Evolutionary conservation across 1,284 basidiomycete genomes (phyloP).

Genomic region (Naganishia liquefaciens): DNA sequence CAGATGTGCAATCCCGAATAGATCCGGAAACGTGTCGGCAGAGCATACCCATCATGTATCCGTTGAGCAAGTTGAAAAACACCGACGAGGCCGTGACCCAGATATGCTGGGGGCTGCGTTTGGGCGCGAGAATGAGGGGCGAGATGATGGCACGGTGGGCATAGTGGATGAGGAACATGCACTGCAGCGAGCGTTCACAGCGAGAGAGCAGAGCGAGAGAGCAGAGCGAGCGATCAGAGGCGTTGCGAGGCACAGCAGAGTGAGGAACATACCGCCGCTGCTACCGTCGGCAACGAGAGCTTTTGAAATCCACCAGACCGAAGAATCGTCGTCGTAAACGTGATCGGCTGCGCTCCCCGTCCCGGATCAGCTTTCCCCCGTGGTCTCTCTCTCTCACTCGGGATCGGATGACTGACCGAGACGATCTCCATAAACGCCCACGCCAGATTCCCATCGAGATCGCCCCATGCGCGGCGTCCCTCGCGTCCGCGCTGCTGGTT

Average conservation of each 20-base stretch:
- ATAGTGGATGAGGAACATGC: constrained; percentile 75
- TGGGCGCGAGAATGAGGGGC: constrained; percentile 73
- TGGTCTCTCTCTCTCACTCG: too few relatives aligned
- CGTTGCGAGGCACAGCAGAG: background rate
- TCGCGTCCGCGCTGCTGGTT: constrained; percentile 57
- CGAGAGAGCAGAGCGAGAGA: background rate
- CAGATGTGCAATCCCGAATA: too few relatives aligned
- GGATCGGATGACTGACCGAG: constrained; percentile 68
- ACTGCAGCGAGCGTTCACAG: constrained; percentile 20
- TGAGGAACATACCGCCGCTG: constrained; percentile 57
- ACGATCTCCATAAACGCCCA: constrained; percentile 86
- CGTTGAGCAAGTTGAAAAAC: constrained; percentile 73
- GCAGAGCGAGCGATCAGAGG: background rate
- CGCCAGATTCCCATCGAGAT: constrained; percentile 54
- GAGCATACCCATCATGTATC: constrained; percentile 68
- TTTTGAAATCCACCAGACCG: constrained; percentile 41
- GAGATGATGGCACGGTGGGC: constrained; percentile 77
- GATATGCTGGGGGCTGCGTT: constrained; percentile 74
- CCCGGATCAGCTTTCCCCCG: constrained; percentile 37
- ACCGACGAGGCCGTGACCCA: constrained; percentile 63
- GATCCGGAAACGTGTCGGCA: too few relatives aligned
- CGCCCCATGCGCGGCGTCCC: constrained; percentile 11
- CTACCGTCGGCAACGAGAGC: constrained; percentile 56
- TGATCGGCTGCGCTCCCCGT: constrained; percentile 61
- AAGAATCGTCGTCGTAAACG: constrained; percentile 47